Conservation (phyloP, 1,139 yeast species). For the Sugiyamaella pinicola region DNA sequence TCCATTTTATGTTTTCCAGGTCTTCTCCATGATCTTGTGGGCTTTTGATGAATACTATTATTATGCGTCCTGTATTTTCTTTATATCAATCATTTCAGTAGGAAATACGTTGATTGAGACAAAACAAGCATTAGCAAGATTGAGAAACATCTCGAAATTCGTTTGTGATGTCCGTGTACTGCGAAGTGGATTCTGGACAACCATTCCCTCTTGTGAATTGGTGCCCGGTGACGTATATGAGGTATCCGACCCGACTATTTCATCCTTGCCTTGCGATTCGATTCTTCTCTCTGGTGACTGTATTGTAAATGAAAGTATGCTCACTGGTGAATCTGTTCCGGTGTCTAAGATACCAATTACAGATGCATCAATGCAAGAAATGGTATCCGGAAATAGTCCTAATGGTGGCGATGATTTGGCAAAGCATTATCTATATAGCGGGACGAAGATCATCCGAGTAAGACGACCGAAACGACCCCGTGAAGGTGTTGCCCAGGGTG, state of each 20-base stretch:
- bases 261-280: slow-evolving; percentile 84
- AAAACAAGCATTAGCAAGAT: slow-evolving; percentile 66
- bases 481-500: slow-evolving; percentile 50
- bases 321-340: slow-evolving; percentile 98
- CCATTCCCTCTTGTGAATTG: slow-evolving; percentile 71
- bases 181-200: slow-evolving; percentile 93
- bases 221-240: slow-evolving; percentile 97
- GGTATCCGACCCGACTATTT: slow-evolving; percentile 79
- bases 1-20: slow-evolving; percentile 92
- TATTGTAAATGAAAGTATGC: slow-evolving; percentile 91
- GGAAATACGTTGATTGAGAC: slow-evolving; percentile 83
- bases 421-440: slow-evolving; percentile 77
- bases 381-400: slow-evolving; percentile 54
- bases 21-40: slow-evolving; percentile 90
- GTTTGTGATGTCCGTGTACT: slow-evolving; percentile 84
- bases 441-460: slow-evolving; percentile 84
- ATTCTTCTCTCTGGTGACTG: slow-evolving; percentile 86
- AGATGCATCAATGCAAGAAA: slow-evolving; percentile 57
- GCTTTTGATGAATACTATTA: slow-evolving; percentile 87
- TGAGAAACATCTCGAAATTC: slow-evolving; percentile 72
- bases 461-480: slow-evolving; percentile 56
- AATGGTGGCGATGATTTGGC: slow-evolving; percentile 59
- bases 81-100: slow-evolving; percentile 81
- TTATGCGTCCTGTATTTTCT: slow-evolving; percentile 88
- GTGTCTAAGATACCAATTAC: slow-evolving; percentile 76